Base-by-base conservation (phyloP, 1,284 basidiomycete genomes). In the Fomitopsis pinicola region DNA sequence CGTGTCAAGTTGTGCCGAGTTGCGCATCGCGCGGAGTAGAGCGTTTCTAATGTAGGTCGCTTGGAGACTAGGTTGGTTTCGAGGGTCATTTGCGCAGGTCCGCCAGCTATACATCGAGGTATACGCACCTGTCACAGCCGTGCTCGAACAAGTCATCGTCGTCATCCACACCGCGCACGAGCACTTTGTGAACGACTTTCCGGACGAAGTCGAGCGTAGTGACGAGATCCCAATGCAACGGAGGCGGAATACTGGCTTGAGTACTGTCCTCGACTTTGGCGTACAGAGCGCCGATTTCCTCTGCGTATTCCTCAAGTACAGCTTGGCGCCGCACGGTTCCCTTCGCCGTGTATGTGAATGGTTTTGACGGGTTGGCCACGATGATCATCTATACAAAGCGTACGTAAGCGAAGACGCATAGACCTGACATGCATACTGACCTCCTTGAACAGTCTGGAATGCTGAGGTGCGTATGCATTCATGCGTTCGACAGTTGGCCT, bases 101-200 rank as follows among this genome's bases (percentile, higher is more conserved):
- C 22, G 22, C 22, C 12, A 26, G 9, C 46, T 12, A 14, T 40
- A 10, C 8, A 17, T 12, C 33, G 17, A 36, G 19, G 22, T 33
- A 3, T 4, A 33, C 35, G 50, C 28, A 79, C 79, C 79, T 80
- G 61, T 81, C 79, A 50, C 78, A 78, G 17, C 80, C 80, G 58
- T 67, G 64, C 40, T 76, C 71, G 67, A 81, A 81, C 17, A 81
- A 62, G 64, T 82, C 78, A 46, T 72, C 76, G 42, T 76, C 70
- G 48, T 77, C 76, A 1, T 55, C 33, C 1, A 77, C 62, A 0
- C 42, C n/a, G 9, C 62, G 59, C 5, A 59, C 56, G 52, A 77
- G 45, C 8, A 77, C 74, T 26, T 65, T 67, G 2, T 57, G 28
- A 0, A 78, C 70, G 22, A 71, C 69, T 7, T 54, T 58, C 9